Evolutionary conservation across 2,329 filamentous ascomycete genomes (phyloP), one percentile per base, ranked within the genome.

Genomic region (Ceratocystiopsis minuta): DNA sequence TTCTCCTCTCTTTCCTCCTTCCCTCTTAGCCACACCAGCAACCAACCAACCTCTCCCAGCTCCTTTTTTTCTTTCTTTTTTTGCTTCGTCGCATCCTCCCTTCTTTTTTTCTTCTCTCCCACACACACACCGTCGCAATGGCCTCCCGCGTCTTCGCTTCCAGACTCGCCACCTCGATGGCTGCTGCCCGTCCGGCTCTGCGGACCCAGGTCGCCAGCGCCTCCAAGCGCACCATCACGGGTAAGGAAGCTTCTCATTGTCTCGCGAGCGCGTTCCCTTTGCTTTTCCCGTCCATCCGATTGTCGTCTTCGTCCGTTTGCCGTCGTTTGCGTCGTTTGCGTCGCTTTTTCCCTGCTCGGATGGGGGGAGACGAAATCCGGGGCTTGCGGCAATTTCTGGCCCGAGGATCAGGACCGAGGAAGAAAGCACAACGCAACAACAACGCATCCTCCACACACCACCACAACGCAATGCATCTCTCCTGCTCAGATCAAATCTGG

Each of bases 71-170:
- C 49, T 47, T 51, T 49, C 42, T 48, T 52, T 49, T 49, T 48
- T 50, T 48, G 37, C 42, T 44, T 46, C 49, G 45, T 47, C 46
- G 45, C 47, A 46, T 45, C 45, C 44, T 42, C 43, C 15, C 32
- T 46, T 62, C 61, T 63, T 60, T 59, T 57, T 20, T 34, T 59
- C 60, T 59, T 66, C 63, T 42, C 38, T 36, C 45, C 43, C 38
- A 40, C 35, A 44, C 32, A 47, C 68, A 69, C 66, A 63, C 68
- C 68, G 66, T 76, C 72, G 74, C 72, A 83, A 86, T 86, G 80
- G 77, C 80, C 64, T 72, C 75, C 64, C 80, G 80, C 68, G 72
- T 84, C 64, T 71, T 83, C 67, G 75, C 80, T 62, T 78, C 78
- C 59, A 76, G 80, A 65, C 72, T 85, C 70, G 78, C 79, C 65